phyloP scores from a whole-genome alignment of 768 basidiomycete species.

The Porphyrellus cyaneotinctus region DNA sequence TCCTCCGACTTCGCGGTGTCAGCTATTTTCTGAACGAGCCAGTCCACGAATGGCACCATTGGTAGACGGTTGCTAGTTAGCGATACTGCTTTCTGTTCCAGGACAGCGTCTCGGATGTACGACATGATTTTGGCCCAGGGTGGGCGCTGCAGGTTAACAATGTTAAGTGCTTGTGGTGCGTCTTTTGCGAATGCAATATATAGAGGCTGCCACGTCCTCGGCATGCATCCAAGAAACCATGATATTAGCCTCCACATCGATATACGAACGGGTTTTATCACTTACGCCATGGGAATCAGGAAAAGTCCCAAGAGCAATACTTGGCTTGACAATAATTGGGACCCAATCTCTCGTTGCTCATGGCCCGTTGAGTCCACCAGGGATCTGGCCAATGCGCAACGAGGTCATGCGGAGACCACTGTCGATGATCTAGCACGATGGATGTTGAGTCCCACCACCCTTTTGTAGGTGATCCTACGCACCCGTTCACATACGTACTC shows the following conservation, averaged over 20 bases:
- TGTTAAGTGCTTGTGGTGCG: not conserved
- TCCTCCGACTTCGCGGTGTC: not conserved
- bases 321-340: not conserved
- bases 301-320: not conserved
- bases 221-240: not conserved
- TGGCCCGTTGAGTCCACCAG: not conserved
- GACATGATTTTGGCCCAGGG: not conserved
- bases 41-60: not conserved
- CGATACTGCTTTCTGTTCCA: not conserved
- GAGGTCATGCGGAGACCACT: not conserved
- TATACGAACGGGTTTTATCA: not conserved
- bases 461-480: conserved; percentile 6
- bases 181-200: not conserved
- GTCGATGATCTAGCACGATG: not conserved
- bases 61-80: not conserved
- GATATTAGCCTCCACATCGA: not conserved
- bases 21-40: not conserved
- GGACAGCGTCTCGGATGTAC: not conserved
- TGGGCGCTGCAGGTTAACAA: not conserved
- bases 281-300: not conserved
- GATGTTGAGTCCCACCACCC: not conserved
- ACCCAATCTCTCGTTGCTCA: not conserved
- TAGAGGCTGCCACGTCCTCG: not conserved
- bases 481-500: conserved; percentile 39
- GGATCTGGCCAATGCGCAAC: not conserved